Evolutionary conservation across 1,284 basidiomycete species (phyloP), one percentile per base, ranked within the genome.

Genomic region (Irpex sp.): DNA sequence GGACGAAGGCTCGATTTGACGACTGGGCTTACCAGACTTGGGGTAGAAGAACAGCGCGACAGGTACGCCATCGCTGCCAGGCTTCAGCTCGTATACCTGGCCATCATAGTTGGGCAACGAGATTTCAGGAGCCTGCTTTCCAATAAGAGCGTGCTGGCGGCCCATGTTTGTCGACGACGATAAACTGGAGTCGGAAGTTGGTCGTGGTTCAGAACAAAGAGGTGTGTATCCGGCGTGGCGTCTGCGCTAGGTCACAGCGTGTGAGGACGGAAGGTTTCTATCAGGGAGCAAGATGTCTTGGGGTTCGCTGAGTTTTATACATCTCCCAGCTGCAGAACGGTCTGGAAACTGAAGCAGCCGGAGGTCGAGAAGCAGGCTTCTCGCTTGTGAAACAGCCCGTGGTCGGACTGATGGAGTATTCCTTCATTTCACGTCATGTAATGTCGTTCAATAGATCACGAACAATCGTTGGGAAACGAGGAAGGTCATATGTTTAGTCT

Each of bases 1-100:
- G 53, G 43, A 33, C 35, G 31, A 54, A 36, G 19, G 19, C 49
- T 54, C 26, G 37, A 26, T 49, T 61, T 8, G 19, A 58, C 62
- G 43, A 47, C 53, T 54, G 60, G 65, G 77, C 81, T 62, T 68
- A 81, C 82, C 85, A 53, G 88, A 83, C 69, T 83, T 80, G 17
- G 88, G 89, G 67, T 88, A 90, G 77, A 94, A 93, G 79, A 93
- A 92, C 54, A 93, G 65, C 4, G 83, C 89, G 21, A 83, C 82
- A 0, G 87, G 86, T 63, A 78, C 71, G 60, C 77, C 81, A 47
- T 75, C 76, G 19, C 72, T 72, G 19, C 79, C 81, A 2, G 83
- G 83, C 39, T 75, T 79, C 59, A 88, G 75, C 17, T 76, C 79
- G 69, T 79, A 86, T 8, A 75, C 69, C 58, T 81, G 71, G 9